Base-by-base conservation (phyloP, 371 early-diverging fungal genomes). In the Actinomortierella wolfii region DNA sequence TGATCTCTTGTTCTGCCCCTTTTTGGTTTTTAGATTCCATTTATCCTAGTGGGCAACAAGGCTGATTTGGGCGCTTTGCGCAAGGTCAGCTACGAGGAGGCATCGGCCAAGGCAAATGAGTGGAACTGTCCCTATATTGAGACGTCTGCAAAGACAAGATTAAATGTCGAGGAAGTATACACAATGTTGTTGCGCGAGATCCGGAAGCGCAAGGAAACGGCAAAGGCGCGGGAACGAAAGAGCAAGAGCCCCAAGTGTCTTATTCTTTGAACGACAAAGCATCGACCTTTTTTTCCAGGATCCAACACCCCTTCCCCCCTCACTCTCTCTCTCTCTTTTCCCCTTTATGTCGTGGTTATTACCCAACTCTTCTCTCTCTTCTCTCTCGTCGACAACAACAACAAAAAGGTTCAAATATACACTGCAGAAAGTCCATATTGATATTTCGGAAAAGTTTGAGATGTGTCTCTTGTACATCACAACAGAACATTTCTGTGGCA, bases 11-110 rank as follows among this genome's bases (percentile, higher is more conserved):
- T 17, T 34, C 47, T 6, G 34, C 39, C 17, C 26, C 28, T 51
- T 61, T 47, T 54, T 39, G n/a, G 8, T 45, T 6, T 49, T 13
- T 66, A 86, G 82, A 76, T 93, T 52, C 94, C 96, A 13, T 91
- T 94, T 60, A 83, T 95, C 57, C 80, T 93, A 18, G 90, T 95
- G 7, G 94, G 96, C 42, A 95, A 94, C 81, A 95, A 95, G 81
- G 82, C 83, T 21, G 96, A 95, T 77, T 78, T 94, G 78, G 81
- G 79, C 18, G 85, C 86, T 62, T 74, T 84, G 23, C 83, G 94
- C 34, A 88, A 91, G 66, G 96, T 94, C 6, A 56, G 83, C 44
- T 58, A 76, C n/a, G 76, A 83, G 17, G 92, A 93, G 59, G 93
- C 89, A 15, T 74, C 81, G 54, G 78, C 82, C 17, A 79, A 85